These are phyloP conservation scores for Erodium texanum DNA, from an alignment of 441 rosid genomes.

Conservation along the genomic window DNA sequence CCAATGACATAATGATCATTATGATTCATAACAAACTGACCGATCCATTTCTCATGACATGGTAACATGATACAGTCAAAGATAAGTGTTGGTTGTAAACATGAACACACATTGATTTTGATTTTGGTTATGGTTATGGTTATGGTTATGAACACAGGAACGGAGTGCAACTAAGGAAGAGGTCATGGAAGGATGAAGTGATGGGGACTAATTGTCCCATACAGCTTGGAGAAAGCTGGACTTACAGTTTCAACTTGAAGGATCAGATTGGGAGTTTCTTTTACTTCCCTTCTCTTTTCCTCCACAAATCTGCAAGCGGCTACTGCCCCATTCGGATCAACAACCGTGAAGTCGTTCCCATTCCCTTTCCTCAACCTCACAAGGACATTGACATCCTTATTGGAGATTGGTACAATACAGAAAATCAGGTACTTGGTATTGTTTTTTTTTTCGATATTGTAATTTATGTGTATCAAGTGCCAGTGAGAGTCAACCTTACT, in stretches of 20 bases:
- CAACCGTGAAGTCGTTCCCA: conserved; percentile 72
- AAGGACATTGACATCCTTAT: conserved; percentile 78
- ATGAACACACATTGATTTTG: neutral
- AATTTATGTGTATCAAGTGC: no score
- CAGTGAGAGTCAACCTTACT: no score
- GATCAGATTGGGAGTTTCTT: conserved; percentile 2
- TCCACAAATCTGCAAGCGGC: conserved; percentile 1
- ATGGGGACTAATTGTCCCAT: neutral
- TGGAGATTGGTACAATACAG: conserved; percentile 78
- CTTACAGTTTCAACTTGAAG: neutral
- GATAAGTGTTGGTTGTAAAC: no score
- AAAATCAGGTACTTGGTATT: conserved; percentile 69
- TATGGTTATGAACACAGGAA: neutral
- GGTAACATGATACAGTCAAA: neutral
- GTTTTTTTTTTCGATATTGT: no score
- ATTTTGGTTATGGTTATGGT: no score
- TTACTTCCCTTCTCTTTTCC: neutral
- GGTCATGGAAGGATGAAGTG: conserved; percentile 1
- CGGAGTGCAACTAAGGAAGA: neutral
- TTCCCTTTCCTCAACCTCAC: conserved; percentile 65
- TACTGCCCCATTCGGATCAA: conserved; percentile 42
- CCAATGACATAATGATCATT: neutral
- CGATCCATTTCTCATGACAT: conserved; percentile 1
- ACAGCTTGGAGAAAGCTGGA: neutral
- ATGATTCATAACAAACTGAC: neutral